Evolutionary conservation across 2,329 filamentous ascomycete species (phyloP), one percentile per base, ranked within the genome.

Genomic region (Pseudocercospora cruenta): DNA sequence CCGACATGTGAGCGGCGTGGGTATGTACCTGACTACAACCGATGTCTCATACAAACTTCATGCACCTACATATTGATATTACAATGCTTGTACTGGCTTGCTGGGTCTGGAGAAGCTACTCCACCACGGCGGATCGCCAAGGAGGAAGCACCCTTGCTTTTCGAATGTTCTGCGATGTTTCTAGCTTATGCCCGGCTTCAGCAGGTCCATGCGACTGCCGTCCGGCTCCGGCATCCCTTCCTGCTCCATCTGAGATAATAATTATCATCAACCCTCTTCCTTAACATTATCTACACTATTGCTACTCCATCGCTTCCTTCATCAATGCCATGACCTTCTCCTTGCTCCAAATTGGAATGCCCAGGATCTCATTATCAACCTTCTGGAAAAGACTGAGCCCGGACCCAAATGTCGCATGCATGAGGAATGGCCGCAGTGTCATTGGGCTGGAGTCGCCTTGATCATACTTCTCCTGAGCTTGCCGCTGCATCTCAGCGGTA

Each of bases 321-420:
- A 59, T 45, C n/a, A 59, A 24, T 10, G 21, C 57, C 57, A 21
- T 59, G 31, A 59, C 33, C 14, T 26, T 16, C 33, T 59, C n/a
- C 33, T 59, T 33, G 28, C 28, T 59, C 57, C 57, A 59, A 28
- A 39, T 39, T 4, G 39, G 58, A 14, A 60, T 9, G 6, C 31
- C 58, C 58, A 60, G 47, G 28, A 63, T 22, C 21, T 58, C 53
- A 57, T 66, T 66, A 55, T 66, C 63, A 39, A 51, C 36, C 53
- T 63, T 26, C 31, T 66, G 28, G 36, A 63, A 66, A 21, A 58
- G 8, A 7, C 28, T 47, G n/a, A 58, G 31, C 4, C 39, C 64
- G 22, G 36, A 16, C 6, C 64, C 64, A 49, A 66, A 66, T 36
- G 39, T 60, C 12, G 33, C 21, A n/a, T 57, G 53, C 22, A 60